Evolutionary conservation across 257 asterid genomes (phyloP), one percentile per base, ranked within the genome.

Genomic region (Fraxinus pennsylvanica): DNA sequence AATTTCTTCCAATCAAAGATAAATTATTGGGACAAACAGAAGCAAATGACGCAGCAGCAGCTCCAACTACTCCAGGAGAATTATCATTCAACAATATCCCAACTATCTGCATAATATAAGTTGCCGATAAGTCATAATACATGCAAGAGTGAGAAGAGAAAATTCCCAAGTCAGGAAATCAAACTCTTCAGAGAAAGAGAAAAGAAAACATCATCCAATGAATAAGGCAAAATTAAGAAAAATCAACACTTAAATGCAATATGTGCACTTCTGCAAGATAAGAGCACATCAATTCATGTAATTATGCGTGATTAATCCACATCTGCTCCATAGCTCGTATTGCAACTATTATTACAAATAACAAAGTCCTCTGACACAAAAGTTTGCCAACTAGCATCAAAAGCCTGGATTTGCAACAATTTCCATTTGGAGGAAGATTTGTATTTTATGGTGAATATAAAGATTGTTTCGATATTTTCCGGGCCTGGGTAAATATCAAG

Each of bases 11-110:
- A 78, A 96, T 90, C 84, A 96, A 80, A 77, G 90, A 82, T 65
- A 93, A 87, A 81, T 92, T 92, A 85, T 86, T 88, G 76, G 99
- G 99, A 83, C 98, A 96, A 85, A 91, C 82, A 66, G 92, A 88
- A 86, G 96, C 91, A 89, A 96, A 93, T 71, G 98, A 90, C 29
- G 97, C 93, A 45, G 99, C 97, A 77, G 99, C 99, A 79, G 97
- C 97, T 84, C 99, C 99, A 86, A 93, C 91, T 82, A 96, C 98
- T 84, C 88, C 93, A 78, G 98, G 99, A 84, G 96, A 90, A 81
- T 88, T 91, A 83, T 96, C 99, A 83, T 88, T 90, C 86, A 95
- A 85, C 85, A 96, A 85, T 81, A 96, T 85, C 71, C 94, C 97
- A 72, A 93, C 88, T 82, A 89, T 85, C 99, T 96, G 89, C 87